Base-by-base conservation (phyloP, 768 basidiomycete genomes). In the Hemileccinum rubropunctum region DNA sequence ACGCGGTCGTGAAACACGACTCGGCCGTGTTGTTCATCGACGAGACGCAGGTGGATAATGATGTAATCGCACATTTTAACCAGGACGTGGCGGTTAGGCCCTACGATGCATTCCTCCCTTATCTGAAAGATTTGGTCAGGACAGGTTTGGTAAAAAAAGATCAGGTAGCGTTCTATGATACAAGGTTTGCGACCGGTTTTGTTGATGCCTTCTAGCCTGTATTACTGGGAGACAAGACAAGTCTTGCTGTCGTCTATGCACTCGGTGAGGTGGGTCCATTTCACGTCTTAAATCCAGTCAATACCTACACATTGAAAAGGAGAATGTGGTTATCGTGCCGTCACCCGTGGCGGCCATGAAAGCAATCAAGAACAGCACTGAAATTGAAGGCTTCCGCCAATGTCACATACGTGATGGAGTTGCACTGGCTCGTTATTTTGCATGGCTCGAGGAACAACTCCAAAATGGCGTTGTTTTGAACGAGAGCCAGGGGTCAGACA, bases 391-490 rank as follows among this genome's bases (percentile, higher is more conserved):
- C 0, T 98, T 98, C 77, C 78, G 94, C 14, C 82, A 87, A 60
- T 80, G 78, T 45, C 92, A 99, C 62, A 82, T 95, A 28, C 80
- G 95, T 10, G 95, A 98, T 66, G 94, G 95, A 1, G 83, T 78
- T 1, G 95, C 95, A 1, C 75, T 98, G 41, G 83, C 80, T 8
- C 79, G 86, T 13, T 99, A 98, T 70, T 98, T 98, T 58, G 77
- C 92, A 0, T 99, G 95, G 97, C 75, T 99, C 1, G 93, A 98
- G 67, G 88, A 93, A 53, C 79, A 86, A 56, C 73, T 98, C 15
- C 66, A 77, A 3, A 71, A 76, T 7, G 89, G 83, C 0, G 73
- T 71, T 15, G 76, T 73, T 50, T 52, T 95, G 51, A 84, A 78
- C 36, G 95, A 99, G 66, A 84, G 83, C 54, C 78, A 92, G 52